phyloP scores from a whole-genome alignment of 2,329 filamentous ascomycete species.

The Calonectria leucothoes region DNA sequence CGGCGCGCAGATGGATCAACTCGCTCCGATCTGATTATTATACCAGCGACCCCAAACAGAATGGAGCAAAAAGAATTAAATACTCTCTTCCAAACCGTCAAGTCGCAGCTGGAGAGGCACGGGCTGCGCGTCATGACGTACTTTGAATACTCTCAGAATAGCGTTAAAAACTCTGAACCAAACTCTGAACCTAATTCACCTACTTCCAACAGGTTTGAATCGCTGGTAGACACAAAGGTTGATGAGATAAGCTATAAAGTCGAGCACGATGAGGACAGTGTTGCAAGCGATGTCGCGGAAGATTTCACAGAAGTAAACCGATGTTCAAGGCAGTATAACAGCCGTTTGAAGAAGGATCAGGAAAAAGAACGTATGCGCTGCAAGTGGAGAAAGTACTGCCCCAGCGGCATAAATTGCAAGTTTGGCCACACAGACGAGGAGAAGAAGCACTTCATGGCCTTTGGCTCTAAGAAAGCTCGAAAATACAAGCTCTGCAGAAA shows the following conservation, averaged over 20 bases:
- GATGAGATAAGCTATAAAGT: background rate
- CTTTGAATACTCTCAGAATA: conserved; percentile 1
- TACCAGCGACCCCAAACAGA: background rate
- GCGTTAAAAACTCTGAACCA: background rate
- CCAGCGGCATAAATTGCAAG: background rate
- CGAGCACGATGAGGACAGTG: background rate
- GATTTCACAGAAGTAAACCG: background rate
- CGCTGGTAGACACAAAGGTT: background rate
- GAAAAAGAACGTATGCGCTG: conserved; percentile 1
- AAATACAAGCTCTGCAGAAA: conserved; percentile 2
- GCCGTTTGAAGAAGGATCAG: background rate
- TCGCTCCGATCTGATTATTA: background rate
- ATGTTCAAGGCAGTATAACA: background rate
- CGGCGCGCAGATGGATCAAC: background rate
- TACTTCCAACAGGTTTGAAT: background rate
- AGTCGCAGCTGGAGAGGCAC: background rate
- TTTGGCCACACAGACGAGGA: background rate
- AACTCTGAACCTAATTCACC: background rate
- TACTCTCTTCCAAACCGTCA: background rate
- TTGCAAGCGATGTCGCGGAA: background rate
- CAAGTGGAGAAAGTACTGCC: background rate
- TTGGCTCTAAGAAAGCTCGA: background rate
- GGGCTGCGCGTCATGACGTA: background rate
- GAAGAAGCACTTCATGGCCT: background rate
- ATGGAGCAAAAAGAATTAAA: background rate